A percentile compares a stretch with the other conserved stretches of the same genome.
Evolutionary conservation across 768 basidiomycete genomes (phyloP).

Genomic region (Calocybe gangraenosa): DNA sequence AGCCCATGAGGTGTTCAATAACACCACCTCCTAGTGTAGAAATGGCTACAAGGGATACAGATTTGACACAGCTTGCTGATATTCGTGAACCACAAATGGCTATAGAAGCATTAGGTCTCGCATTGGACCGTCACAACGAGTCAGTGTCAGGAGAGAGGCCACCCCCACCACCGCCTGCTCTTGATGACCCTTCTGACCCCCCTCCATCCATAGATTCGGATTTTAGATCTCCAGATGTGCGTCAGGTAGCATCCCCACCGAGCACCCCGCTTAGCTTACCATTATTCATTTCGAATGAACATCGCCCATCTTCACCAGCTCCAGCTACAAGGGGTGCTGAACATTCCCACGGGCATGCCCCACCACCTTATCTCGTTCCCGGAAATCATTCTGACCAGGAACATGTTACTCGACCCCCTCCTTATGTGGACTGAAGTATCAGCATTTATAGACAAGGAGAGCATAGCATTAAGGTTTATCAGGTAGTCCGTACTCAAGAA

Average conservation of each 20-base stretch:
- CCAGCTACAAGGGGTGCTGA: slow-evolving; percentile 29
- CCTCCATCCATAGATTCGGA: slow-evolving; percentile 86
- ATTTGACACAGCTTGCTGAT: slow-evolving; percentile 64
- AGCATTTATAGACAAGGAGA: neutral
- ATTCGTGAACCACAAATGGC: slow-evolving; percentile 48
- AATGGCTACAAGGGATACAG: slow-evolving; percentile 66
- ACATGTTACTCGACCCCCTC: slow-evolving; percentile 54
- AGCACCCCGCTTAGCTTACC: slow-evolving; percentile 30
- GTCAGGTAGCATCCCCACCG: slow-evolving; percentile 24
- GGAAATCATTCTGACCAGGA: slow-evolving; percentile 45
- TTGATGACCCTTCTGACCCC: slow-evolving; percentile 87
- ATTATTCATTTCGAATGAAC: slow-evolving; percentile 26
- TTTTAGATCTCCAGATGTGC: slow-evolving; percentile 49
- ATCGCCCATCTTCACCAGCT: slow-evolving; percentile 24
- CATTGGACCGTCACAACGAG: slow-evolving; percentile 48
- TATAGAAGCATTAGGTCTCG: slow-evolving; percentile 55
- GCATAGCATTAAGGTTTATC: slow-evolving; percentile 6
- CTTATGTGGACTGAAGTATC: slow-evolving; percentile 50
- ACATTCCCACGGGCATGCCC: slow-evolving; percentile 55
- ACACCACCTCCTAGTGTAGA: slow-evolving; percentile 78
- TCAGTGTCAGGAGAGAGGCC: slow-evolving; percentile 35
- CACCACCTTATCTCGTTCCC: slow-evolving; percentile 73
- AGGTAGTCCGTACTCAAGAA: slow-evolving; percentile 4
- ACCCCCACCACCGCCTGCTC: slow-evolving; percentile 75
- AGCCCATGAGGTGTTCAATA: slow-evolving; percentile 55